Conservation (phyloP, 129 eudicot species). For the Pulicaria dysenterica region DNA sequence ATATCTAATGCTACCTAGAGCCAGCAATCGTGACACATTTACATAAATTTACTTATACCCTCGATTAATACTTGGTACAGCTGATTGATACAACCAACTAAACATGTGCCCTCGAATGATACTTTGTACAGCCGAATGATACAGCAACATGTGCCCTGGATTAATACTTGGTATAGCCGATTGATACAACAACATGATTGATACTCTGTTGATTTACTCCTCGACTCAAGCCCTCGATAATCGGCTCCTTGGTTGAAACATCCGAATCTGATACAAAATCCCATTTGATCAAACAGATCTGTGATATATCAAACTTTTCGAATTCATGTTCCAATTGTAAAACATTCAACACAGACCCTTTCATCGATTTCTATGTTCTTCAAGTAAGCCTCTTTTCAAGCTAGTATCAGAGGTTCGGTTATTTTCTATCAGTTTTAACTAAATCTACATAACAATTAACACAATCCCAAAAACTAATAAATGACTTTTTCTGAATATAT, state of each 20-base stretch:
- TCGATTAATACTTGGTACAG: too few relatives aligned
- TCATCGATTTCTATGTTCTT: slow-evolving; percentile 74
- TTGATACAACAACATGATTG: too few relatives aligned
- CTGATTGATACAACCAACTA: too few relatives aligned
- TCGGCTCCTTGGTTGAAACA: slow-evolving; percentile 18
- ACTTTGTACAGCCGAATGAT: too few relatives aligned
- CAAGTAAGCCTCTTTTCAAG: slow-evolving; percentile 56
- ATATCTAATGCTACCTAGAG: too few relatives aligned
- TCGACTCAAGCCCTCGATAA: too few relatives aligned
- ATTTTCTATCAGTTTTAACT: background rate
- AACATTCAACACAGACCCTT: slow-evolving; percentile 31
- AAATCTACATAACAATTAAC: background rate
- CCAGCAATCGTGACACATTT: too few relatives aligned
- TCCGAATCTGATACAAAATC: slow-evolving; percentile 43
- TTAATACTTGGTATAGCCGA: too few relatives aligned
- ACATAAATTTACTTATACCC: too few relatives aligned
- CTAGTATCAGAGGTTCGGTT: slow-evolving; percentile 61
- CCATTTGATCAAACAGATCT: slow-evolving; percentile 52
- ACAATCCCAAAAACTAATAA: background rate
- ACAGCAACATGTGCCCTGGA: too few relatives aligned
- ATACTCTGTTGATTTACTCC: too few relatives aligned
- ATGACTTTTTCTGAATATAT: background rate
- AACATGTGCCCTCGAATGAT: too few relatives aligned
- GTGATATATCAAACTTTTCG: slow-evolving; percentile 48
- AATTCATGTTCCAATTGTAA: slow-evolving; percentile 33